Evolutionary conservation across 345 rosid genomes (phyloP).

Genomic region (Brassica incana): DNA sequence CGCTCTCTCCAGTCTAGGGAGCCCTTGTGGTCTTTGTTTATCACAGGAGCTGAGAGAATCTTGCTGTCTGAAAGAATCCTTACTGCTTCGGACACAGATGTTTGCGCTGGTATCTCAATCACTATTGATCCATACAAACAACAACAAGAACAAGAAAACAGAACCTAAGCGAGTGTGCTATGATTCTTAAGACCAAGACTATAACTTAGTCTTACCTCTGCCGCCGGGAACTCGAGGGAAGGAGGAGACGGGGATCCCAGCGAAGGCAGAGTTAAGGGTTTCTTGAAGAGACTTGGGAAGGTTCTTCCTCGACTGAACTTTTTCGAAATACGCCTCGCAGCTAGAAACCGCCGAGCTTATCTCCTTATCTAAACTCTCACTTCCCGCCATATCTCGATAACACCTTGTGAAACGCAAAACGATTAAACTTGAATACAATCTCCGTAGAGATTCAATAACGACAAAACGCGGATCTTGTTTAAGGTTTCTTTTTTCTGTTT

Average conservation of each 20-base stretch:
- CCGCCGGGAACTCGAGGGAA: conserved; percentile 82
- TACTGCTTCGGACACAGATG: conserved; percentile 64
- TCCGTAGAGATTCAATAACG: not conserved
- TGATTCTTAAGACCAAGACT: not conserved
- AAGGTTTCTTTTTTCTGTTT: not conserved
- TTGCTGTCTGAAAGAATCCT: conserved; percentile 72
- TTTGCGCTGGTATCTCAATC: conserved; percentile 73
- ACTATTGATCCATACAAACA: conserved; percentile 39
- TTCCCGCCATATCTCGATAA: conserved; percentile 47
- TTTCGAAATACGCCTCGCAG: conserved; percentile 73
- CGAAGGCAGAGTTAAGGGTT: conserved; percentile 70
- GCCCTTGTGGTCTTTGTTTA: conserved; percentile 46
- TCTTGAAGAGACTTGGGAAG: conserved; percentile 67
- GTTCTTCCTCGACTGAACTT: conserved; percentile 68
- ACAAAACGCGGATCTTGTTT: not conserved
- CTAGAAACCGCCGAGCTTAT: conserved; percentile 44
- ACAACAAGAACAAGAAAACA: not conserved
- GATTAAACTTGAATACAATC: not conserved
- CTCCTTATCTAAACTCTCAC: conserved; percentile 32
- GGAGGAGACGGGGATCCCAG: conserved; percentile 67
- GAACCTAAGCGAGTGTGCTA: not conserved
- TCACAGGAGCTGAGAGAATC: conserved; percentile 83
- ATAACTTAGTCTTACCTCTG: conserved; percentile 48
- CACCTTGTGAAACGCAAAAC: not conserved
- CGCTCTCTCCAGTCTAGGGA: conserved; percentile 70